These are phyloP conservation scores for Salix koriyanagi DNA, from an alignment of 345 rosid species.

Conservation along the genomic window DNA sequence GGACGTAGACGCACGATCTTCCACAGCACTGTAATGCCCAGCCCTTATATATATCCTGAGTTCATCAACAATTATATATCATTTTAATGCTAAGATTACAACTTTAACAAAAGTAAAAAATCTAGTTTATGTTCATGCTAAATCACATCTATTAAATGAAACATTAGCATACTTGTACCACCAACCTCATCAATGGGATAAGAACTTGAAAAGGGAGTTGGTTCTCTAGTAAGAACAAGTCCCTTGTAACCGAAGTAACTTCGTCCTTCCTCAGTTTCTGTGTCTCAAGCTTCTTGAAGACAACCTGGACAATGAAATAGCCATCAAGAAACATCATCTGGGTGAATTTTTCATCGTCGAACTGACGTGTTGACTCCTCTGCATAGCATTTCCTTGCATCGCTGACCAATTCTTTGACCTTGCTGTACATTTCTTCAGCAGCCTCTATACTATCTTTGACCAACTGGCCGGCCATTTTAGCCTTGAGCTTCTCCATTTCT, in stretches of 20 bases:
- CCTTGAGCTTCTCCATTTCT: neutral
- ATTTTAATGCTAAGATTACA: too few species aligned
- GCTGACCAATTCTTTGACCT: too few species aligned
- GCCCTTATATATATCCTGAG: too few species aligned
- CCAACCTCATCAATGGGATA: neutral
- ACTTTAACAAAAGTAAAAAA: too few species aligned
- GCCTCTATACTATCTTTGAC: fast-evolving
- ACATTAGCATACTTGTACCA: too few species aligned
- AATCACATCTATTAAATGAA: too few species aligned
- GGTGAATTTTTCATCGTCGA: neutral
- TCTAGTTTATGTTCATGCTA: too few species aligned
- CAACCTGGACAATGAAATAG: neutral
- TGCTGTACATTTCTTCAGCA: too few species aligned
- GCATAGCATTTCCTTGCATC: neutral
- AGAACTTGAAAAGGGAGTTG: slow-evolving; percentile 24
- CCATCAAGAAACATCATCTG: neutral
- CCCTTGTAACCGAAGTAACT: neutral
- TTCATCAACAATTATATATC: too few species aligned
- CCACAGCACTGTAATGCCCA: too few species aligned
- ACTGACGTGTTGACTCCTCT: neutral
- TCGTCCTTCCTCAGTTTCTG: neutral
- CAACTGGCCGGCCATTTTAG: neutral
- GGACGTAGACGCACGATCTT: too few species aligned
- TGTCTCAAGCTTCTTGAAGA: neutral
- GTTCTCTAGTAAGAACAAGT: slow-evolving; percentile 28